Evolutionary conservation across 805 yeast genomes (phyloP).

Genomic region (Starmerella geochares): DNA sequence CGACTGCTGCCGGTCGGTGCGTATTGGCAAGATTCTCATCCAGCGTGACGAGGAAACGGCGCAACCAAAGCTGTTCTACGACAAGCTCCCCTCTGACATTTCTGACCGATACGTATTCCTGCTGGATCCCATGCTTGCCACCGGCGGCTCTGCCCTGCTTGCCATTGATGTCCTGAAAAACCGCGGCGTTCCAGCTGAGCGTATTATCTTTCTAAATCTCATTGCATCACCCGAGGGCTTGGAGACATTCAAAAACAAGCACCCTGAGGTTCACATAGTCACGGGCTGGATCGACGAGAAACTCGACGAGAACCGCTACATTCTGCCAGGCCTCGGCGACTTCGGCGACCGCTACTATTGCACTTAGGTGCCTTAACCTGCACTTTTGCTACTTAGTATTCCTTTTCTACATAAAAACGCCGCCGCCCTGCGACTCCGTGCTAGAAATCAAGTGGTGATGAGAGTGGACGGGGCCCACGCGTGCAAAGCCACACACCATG

Average conservation of each 20-base stretch:
- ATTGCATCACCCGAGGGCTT: conserved; percentile 95
- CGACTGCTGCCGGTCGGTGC: conserved; percentile 91
- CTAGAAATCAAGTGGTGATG: not conserved
- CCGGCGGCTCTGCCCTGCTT: conserved; percentile 97
- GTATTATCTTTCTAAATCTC: conserved; percentile 81
- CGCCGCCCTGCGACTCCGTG: conserved; percentile 12
- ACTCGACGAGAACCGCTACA: conserved; percentile 72
- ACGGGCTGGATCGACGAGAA: conserved; percentile 90
- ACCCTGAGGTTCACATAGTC: conserved; percentile 77
- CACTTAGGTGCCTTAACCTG: conserved; percentile 38
- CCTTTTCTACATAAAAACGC: not conserved
- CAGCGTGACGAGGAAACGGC: conserved; percentile 99
- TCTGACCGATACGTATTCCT: conserved; percentile 77
- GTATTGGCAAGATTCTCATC: conserved; percentile 91
- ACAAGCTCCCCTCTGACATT: conserved; percentile 88
- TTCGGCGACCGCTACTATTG: conserved; percentile 97
- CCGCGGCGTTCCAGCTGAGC: conserved; percentile 78
- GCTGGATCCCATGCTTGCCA: conserved; percentile 95
- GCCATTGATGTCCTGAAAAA: conserved; percentile 83
- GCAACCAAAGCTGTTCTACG: conserved; percentile 79
- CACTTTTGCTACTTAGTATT: not conserved
- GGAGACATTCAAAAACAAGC: conserved; percentile 59
- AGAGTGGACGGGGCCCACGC: not conserved
- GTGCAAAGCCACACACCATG: conserved; percentile 17
- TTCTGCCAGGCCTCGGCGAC: conserved; percentile 93